A percentile compares a stretch with the other conserved stretches of the same genome.
Evolutionary conservation across 306 rosid species (phyloP).

Genomic region (Heteromeles arbutifolia): DNA sequence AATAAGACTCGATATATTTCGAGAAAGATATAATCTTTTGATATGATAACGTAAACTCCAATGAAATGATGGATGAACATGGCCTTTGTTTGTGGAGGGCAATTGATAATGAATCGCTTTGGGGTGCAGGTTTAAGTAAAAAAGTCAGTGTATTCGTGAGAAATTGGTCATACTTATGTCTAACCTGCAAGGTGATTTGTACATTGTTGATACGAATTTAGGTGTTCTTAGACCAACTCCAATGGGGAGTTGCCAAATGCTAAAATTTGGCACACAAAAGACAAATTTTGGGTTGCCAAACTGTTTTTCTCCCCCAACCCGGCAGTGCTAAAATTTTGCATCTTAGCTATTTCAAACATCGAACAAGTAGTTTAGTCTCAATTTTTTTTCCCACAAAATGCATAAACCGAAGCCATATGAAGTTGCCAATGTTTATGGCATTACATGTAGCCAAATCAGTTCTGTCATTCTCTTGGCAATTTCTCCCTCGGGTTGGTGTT

Average conservation of each 20-base stretch:
- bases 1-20: background rate
- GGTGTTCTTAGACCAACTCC: background rate
- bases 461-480: background rate
- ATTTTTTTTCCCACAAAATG: background rate
- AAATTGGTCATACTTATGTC: background rate
- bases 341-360: too few species aligned
- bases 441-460: background rate
- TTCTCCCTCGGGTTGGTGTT: background rate
- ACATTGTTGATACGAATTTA: background rate
- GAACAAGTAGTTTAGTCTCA: too few species aligned
- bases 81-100: background rate
- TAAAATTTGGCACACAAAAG: too few species aligned
- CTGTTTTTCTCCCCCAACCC: too few species aligned
- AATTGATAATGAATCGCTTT: background rate
- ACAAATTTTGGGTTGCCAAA: too few species aligned
- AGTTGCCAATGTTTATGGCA: background rate
- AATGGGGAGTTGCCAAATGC: too few species aligned
- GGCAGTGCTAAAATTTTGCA: too few species aligned
- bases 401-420: background rate
- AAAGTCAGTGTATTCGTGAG: background rate
- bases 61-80: background rate
- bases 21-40: background rate
- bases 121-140: background rate
- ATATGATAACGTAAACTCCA: background rate
- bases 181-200: background rate